phyloP scores from a whole-genome alignment of 805 yeast genomes.

The Candida boleticola region DNA sequence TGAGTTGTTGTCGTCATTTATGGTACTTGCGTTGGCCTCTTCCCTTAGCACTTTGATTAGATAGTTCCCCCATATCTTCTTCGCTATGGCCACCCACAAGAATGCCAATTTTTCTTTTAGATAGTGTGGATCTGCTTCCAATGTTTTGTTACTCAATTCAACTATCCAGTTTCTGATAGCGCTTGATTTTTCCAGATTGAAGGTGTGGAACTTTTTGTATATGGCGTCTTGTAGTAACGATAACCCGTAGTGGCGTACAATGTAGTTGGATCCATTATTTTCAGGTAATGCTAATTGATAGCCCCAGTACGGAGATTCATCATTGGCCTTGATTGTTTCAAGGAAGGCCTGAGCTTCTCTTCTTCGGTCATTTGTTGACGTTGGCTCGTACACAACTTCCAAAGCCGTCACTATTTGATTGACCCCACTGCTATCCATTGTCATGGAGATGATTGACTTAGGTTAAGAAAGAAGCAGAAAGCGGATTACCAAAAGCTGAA shows the following conservation, averaged over 20 bases:
- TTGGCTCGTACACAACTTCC: conserved; percentile 67
- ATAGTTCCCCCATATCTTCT: conserved; percentile 84
- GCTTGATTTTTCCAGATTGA: conserved; percentile 52
- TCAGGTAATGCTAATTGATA: conserved; percentile 73
- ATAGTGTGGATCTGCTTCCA: conserved; percentile 78
- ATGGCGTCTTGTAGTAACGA: conserved; percentile 76
- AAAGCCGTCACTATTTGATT: conserved; percentile 76
- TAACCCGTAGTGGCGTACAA: conserved; percentile 88
- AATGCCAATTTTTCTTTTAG: conserved; percentile 86
- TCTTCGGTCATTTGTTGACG: conserved; percentile 55
- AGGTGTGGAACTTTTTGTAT: conserved; percentile 52
- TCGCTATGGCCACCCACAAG: conserved; percentile 89
- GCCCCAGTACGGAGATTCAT: conserved; percentile 91
- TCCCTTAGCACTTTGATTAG: conserved; percentile 34
- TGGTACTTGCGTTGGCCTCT: conserved; percentile 9
- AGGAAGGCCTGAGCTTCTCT: conserved; percentile 60
- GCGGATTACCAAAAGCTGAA: not conserved
- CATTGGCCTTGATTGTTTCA: conserved; percentile 71
- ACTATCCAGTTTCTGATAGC: conserved; percentile 84
- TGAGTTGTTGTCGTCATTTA: conserved; percentile 8
- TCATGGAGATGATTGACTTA: conserved; percentile 19
- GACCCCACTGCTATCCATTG: conserved; percentile 67
- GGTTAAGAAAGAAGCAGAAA: conserved; percentile 1
- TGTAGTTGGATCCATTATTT: conserved; percentile 54
- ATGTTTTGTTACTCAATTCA: conserved; percentile 64